Percentiles rank a stretch among this genome's conserved stretches.
phyloP scores from a whole-genome alignment of 2,329 filamentous ascomycete genomes.

The Stromatinia cepivora region DNA sequence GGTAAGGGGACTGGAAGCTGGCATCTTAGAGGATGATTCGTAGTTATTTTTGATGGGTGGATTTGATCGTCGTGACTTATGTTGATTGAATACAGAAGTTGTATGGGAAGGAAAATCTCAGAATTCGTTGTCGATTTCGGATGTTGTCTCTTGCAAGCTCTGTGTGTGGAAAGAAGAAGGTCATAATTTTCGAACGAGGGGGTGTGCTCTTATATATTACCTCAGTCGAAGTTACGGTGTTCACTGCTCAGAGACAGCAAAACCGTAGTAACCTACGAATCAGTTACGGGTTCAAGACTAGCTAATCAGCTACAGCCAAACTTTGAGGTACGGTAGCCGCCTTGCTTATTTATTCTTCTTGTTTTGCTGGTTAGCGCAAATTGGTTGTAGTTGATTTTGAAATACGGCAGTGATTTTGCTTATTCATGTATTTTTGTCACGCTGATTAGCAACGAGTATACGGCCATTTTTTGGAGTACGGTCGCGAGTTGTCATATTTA shows the following conservation, averaged over 20 bases:
- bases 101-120: no score
- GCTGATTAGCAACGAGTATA: no score
- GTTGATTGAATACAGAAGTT: not conserved
- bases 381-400: not conserved
- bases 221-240: not conserved
- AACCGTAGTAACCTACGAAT: not conserved
- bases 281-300: not conserved
- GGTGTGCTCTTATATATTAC: no score
- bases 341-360: not conserved
- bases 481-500: no score
- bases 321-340: not conserved
- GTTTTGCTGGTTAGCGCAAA: not conserved
- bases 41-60: not conserved
- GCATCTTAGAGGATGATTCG: not conserved
- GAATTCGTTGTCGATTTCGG: not conserved
- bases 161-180: not conserved
- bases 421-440: not conserved
- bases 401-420: not conserved
- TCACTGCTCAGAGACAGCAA: not conserved
- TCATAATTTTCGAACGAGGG: not conserved
- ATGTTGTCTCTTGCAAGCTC: not conserved
- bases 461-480: no score
- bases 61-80: not conserved
- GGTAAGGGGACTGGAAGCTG: not conserved
- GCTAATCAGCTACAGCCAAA: not conserved